phyloP scores from a whole-genome alignment of 768 basidiomycete species.

The Agaricus subrufescens region DNA sequence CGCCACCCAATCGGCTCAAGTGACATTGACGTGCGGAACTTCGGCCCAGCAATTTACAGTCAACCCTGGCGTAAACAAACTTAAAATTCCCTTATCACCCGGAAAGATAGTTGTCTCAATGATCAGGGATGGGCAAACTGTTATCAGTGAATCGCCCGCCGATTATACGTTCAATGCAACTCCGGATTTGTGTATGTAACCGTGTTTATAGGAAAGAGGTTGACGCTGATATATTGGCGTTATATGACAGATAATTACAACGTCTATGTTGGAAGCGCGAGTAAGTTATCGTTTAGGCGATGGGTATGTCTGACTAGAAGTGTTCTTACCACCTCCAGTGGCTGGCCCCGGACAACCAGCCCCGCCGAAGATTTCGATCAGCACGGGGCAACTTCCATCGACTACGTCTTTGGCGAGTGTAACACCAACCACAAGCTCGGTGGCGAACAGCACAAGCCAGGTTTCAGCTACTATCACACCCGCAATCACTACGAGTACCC shows the following conservation, averaged over 20 bases:
- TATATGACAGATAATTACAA: constrained; percentile 53
- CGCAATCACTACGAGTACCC: neutral
- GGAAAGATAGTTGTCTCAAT: constrained; percentile 56
- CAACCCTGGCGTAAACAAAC: constrained; percentile 52
- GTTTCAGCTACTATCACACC: neutral
- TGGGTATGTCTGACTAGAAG: too few relatives aligned
- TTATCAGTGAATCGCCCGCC: constrained; percentile 43
- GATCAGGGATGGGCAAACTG: constrained; percentile 41
- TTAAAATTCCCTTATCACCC: constrained; percentile 51
- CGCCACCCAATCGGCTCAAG: constrained; percentile 44
- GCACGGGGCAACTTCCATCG: neutral
- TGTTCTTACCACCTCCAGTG: neutral
- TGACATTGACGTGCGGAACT: constrained; percentile 44
- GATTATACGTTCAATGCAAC: constrained; percentile 36
- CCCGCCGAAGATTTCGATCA: constrained; percentile 4
- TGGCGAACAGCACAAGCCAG: too few relatives aligned
- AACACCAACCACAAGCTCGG: too few relatives aligned
- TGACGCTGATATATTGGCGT: constrained; percentile 8
- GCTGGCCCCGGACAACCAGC: constrained; percentile 10
- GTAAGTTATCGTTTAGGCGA: constrained; percentile 19
- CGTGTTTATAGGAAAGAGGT: neutral
- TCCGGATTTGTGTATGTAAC: constrained; percentile 32
- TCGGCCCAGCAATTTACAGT: constrained; percentile 38
- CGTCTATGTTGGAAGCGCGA: constrained; percentile 49
- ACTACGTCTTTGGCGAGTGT: neutral